A percentile compares a stretch with the other conserved stretches of the same genome.
Evolutionary conservation across 768 basidiomycete genomes (phyloP).

Genomic region (Boletus reticulatus): DNA sequence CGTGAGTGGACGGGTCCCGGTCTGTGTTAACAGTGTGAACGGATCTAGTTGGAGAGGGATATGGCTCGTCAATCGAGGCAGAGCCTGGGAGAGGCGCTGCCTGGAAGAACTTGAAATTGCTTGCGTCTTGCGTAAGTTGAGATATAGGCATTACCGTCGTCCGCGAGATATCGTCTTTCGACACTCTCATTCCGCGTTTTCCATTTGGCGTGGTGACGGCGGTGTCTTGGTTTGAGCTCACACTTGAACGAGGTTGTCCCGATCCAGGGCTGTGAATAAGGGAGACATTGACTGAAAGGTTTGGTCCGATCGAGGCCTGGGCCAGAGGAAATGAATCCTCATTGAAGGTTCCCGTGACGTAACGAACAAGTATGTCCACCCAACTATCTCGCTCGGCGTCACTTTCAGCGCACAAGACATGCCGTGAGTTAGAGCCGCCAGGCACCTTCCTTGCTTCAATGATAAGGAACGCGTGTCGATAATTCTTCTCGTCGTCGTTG

Average conservation of each 20-base stretch:
- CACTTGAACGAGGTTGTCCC: constrained; percentile 57
- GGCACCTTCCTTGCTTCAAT: constrained; percentile 83
- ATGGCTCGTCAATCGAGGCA: constrained; percentile 21
- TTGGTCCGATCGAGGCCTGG: constrained; percentile 29
- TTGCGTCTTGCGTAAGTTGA: constrained; percentile 51
- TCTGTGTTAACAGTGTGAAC: constrained; percentile 42
- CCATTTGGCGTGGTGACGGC: constrained; percentile 19
- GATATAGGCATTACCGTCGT: constrained; percentile 54
- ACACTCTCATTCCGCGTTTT: constrained; percentile 42
- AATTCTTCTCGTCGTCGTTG: constrained; percentile 86
- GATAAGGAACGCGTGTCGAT: constrained; percentile 95
- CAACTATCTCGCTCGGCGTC: constrained; percentile 91
- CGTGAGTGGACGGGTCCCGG: constrained; percentile 19
- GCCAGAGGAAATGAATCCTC: constrained; percentile 52
- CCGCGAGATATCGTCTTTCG: constrained; percentile 61
- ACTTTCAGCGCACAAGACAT: constrained; percentile 96
- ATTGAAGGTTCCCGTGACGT: constrained; percentile 79
- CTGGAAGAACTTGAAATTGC: constrained; percentile 60
- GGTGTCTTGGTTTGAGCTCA: constrained; percentile 40
- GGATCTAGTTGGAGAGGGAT: constrained; percentile 53
- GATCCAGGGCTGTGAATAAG: constrained; percentile 28
- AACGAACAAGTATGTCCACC: constrained; percentile 91
- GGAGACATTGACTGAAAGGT: constrained; percentile 23
- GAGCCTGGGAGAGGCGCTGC: constrained; percentile 33
- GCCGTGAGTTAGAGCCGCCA: constrained; percentile 68